phyloP scores from a whole-genome alignment of 129 eudicot species.

The Escallonia rubra region DNA sequence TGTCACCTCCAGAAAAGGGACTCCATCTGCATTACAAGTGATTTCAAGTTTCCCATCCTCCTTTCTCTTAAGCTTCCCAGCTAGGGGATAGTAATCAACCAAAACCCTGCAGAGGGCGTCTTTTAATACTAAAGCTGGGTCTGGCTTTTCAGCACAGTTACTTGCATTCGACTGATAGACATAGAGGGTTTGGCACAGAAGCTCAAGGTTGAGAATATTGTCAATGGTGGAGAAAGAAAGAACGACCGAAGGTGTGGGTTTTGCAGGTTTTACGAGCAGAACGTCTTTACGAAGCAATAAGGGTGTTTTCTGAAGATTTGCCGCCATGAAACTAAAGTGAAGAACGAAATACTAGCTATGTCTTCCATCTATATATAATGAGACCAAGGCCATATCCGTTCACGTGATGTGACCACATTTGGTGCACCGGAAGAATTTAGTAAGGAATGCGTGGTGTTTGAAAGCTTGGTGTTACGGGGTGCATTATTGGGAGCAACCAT shows the following conservation, averaged over 20 bases:
- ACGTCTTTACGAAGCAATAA: slow-evolving; percentile 19
- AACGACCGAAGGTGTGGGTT: slow-evolving; percentile 10
- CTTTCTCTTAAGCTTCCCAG: slow-evolving; percentile 13
- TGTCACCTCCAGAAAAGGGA: slow-evolving; percentile 10
- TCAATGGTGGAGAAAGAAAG: slow-evolving; percentile 23
- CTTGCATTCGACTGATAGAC: slow-evolving; percentile 2
- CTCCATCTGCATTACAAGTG: slow-evolving; percentile 18
- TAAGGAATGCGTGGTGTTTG: no score
- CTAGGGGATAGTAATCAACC: slow-evolving; percentile 23
- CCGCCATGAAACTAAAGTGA: background rate
- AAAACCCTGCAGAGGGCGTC: slow-evolving; percentile 15
- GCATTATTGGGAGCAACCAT: slow-evolving; percentile 5
- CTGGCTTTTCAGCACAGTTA: background rate
- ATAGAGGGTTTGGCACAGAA: slow-evolving; percentile 6
- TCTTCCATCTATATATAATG: no score
- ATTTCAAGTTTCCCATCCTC: slow-evolving; percentile 13
- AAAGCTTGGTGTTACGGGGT: no score
- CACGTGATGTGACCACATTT: no score
- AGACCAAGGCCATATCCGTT: no score
- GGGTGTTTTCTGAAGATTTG: background rate
- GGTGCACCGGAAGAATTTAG: no score
- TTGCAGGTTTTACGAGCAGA: slow-evolving; percentile 16
- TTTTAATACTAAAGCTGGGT: slow-evolving; percentile 8
- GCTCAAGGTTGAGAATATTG: slow-evolving; percentile 13
- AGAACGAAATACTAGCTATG: no score